phyloP scores from a whole-genome alignment of 345 rosid genomes.

The Citrus hindsii region DNA sequence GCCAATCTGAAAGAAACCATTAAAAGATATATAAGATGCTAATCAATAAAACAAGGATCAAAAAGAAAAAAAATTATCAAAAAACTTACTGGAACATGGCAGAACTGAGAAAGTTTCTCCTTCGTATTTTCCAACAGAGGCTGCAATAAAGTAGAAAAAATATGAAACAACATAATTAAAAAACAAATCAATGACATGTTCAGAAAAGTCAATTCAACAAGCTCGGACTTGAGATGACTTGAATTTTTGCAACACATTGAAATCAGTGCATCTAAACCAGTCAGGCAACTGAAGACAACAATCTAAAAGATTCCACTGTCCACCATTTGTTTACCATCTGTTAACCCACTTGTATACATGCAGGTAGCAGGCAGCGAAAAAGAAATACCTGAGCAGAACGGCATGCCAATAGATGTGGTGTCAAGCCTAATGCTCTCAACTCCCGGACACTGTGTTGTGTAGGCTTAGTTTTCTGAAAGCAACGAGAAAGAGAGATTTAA shows the following conservation, averaged over 20 bases:
- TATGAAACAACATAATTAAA: conserved; percentile 8
- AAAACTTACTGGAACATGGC: conserved; percentile 84
- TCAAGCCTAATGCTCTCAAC: conserved; percentile 90
- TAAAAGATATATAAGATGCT: conserved; percentile 18
- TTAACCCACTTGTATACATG: background rate
- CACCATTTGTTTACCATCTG: background rate
- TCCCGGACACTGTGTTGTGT: conserved; percentile 95
- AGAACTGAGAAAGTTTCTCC: conserved; percentile 89
- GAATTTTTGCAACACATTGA: background rate
- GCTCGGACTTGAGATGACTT: background rate
- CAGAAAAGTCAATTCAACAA: background rate
- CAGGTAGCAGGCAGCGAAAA: background rate
- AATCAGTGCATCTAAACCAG: background rate
- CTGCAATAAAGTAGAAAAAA: conserved; percentile 36
- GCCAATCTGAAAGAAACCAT: conserved; percentile 47
- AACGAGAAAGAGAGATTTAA: background rate
- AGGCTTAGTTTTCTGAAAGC: conserved; percentile 76
- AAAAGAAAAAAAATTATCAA: background rate
- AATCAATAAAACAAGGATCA: conserved; percentile 11
- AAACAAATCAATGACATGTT: background rate
- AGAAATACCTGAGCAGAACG: conserved; percentile 79
- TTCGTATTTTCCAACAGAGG: conserved; percentile 74
- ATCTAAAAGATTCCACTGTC: background rate
- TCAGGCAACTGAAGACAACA: background rate
- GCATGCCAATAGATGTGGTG: conserved; percentile 91